Conservation (phyloP, 805 yeast species). For the Ascoidea rubescens region DNA sequence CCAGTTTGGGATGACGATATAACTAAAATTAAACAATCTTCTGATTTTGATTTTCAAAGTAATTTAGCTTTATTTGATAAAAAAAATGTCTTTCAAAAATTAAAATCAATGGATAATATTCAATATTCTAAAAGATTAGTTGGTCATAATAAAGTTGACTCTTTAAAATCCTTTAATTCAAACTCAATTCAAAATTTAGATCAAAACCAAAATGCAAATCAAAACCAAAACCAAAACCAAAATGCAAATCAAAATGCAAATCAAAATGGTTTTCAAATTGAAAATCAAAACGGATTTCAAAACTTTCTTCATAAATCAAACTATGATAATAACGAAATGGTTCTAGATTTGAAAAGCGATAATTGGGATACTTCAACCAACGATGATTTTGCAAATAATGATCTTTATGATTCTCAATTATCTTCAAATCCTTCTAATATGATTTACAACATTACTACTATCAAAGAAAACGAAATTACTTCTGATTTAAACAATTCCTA, state of each 20-base stretch:
- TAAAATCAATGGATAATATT: conserved; percentile 48
- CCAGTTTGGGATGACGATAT: conserved; percentile 41
- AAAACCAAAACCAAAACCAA: neutral
- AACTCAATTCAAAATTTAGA: no score
- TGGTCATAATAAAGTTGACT: conserved; percentile 48
- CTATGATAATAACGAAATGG: conserved; percentile 62
- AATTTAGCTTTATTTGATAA: conserved; percentile 77
- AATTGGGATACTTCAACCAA: conserved; percentile 32
- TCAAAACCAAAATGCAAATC: neutral
- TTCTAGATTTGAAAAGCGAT: conserved; percentile 36
- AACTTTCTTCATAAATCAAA: conserved; percentile 26
- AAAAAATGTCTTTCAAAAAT: conserved; percentile 61
- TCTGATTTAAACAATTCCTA: no score
- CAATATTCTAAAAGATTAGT: conserved; percentile 54
- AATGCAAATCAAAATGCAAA: neutral
- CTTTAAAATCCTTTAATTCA: neutral
- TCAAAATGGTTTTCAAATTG: neutral
- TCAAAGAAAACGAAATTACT: no score
- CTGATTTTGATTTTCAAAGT: conserved; percentile 77
- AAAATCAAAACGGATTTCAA: neutral
- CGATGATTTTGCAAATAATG: no score
- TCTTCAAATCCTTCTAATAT: no score
- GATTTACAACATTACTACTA: no score
- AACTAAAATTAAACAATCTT: conserved; percentile 28
- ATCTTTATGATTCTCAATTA: no score